Percentiles rank a stretch among this genome's conserved stretches.
phyloP scores from a whole-genome alignment of 768 basidiomycete species.

The Mycena haematopus region DNA sequence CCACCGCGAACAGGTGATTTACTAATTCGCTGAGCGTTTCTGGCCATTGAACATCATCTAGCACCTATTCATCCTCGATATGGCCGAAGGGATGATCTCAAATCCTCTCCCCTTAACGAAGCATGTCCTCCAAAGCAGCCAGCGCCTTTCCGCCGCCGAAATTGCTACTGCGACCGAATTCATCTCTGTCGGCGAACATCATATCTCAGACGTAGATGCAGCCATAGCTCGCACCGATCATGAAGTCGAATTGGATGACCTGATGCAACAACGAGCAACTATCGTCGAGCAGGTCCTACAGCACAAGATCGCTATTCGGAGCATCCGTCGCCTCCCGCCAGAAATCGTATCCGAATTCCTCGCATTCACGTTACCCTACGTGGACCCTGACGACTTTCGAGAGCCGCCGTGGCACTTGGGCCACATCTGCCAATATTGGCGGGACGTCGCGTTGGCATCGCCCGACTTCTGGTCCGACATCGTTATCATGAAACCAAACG shows the following conservation, averaged over 20 bases:
- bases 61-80: too few species aligned
- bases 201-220: neutral
- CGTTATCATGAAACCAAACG: neutral
- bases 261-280: neutral
- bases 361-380: neutral
- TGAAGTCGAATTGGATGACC: neutral
- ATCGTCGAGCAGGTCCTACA: neutral
- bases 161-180: neutral
- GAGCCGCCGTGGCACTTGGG: conserved; percentile 19
- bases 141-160: conserved; percentile 12
- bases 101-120: conserved; percentile 8
- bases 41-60: too few species aligned
- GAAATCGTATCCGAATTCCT: conserved; percentile 18
- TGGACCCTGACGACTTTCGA: neutral
- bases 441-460: neutral
- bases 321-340: conserved; percentile 5
- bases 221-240: neutral
- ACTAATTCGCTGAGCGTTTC: too few species aligned
- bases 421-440: conserved; percentile 20
- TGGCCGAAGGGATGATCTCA: neutral
- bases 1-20: too few species aligned
- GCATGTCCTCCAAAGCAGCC: conserved; percentile 7
- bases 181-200: neutral
- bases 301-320: conserved; percentile 5
- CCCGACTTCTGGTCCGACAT: conserved; percentile 14